phyloP scores from a whole-genome alignment of 1,139 yeast species.

The Suhomyces coccinellae region DNA sequence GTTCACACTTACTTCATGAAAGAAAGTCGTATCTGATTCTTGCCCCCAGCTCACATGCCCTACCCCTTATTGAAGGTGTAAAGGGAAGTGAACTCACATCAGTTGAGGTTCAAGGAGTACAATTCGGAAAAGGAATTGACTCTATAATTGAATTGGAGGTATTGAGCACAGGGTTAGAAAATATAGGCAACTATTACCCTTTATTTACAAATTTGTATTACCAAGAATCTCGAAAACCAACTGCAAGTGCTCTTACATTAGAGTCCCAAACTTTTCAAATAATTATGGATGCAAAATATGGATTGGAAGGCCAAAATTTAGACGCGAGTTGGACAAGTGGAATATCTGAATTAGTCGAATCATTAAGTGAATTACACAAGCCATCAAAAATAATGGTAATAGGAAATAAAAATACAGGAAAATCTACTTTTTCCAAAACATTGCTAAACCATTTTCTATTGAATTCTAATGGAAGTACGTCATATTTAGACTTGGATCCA shows the following conservation, averaged over 20 bases:
- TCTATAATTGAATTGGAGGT: constrained; percentile 46
- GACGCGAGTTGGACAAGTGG: constrained; percentile 24
- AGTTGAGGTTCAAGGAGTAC: neutral
- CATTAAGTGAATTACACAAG: too few relatives aligned
- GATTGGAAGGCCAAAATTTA: constrained; percentile 27
- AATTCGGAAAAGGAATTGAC: constrained; percentile 36
- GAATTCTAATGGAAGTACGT: constrained; percentile 21
- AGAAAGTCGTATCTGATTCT: constrained; percentile 32
- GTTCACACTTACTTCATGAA: constrained; percentile 42
- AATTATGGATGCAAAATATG: constrained; percentile 26
- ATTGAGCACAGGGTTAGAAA: constrained; percentile 45
- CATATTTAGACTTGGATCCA: constrained; percentile 80
- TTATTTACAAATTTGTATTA: constrained; percentile 44
- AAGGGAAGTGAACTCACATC: constrained; percentile 30
- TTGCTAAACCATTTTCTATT: constrained; percentile 47
- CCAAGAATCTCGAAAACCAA: neutral
- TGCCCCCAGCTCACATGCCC: constrained; percentile 18
- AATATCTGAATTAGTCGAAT: constrained; percentile 9
- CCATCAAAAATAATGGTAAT: constrained; percentile 32
- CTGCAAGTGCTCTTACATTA: neutral
- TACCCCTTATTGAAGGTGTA: constrained; percentile 1
- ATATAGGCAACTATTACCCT: constrained; percentile 49
- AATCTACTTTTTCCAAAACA: constrained; percentile 67
- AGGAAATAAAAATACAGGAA: constrained; percentile 74
- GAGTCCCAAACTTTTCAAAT: constrained; percentile 35